Base-by-base conservation (phyloP, 805 yeast species). In the Starmerella powellii region DNA sequence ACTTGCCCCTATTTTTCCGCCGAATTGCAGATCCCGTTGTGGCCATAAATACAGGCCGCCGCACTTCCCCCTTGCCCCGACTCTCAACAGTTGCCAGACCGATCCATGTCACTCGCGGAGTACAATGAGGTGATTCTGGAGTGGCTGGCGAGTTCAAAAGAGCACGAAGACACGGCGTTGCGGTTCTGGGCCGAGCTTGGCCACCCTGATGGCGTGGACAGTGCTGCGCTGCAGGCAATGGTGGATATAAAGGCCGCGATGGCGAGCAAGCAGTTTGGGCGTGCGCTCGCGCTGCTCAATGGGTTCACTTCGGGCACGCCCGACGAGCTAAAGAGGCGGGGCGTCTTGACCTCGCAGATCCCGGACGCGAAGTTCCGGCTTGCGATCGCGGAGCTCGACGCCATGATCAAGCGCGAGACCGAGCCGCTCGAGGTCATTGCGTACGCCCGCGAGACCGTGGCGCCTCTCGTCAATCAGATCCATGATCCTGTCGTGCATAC, bases 401-500 rank as follows among this genome's bases (percentile, higher is more conserved):
- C 19, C n/a, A 31, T 27, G 32, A 18, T 38, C 20, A 19, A 13
- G n/a, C 24, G n/a, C n/a, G n/a, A 10, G 6, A n/a, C 23, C 8
- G 31, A 19, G 16, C 24, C 45, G 10, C 17, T 23, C 4, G 19
- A 17, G 16, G 34, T 42, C n/a, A 35, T 42, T 3, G 23, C 34
- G 21, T 21, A 30, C 18, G 40, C 41, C 16, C 41, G 41, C 24
- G 17, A 29, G 8, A 33, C 34, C 3, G 30, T 37, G n/a, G 34
- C 27, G 28, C 46, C 46, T 8, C 17, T 30, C 4, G 34, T 42
- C n/a, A 38, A 32, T 30, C 32, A 35, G 21, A n/a, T 41, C 32
- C 26, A 28, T 3, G 20, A 13, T n/a, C 23, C 37, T 10, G 45
- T 20, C 21, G 24, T 19, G 24, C 31, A 38, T 3, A n/a, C 32